Evolutionary conservation across 352 stramenopile species (phyloP), one percentile per base, ranked within the genome.

Genomic region (Pythium volutum): DNA sequence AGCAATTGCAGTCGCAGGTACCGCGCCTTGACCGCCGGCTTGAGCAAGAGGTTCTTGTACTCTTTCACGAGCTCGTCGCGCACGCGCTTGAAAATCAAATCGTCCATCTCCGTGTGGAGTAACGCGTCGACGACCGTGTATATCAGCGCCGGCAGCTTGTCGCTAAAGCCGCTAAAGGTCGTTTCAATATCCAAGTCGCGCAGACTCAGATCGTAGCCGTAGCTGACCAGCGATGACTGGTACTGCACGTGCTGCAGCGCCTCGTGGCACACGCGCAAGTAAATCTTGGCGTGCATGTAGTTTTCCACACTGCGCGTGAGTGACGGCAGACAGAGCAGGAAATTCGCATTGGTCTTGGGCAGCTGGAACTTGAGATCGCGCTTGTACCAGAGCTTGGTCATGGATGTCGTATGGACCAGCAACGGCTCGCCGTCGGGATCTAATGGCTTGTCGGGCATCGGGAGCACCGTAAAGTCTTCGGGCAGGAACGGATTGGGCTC

Each of bases 351-450:
- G 27, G 74, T 78, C 58, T 84, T 85, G 33, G 86, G 86, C n/a
- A 81, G 70, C 27, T 71, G 60, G 58, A 95, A 95, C 23, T 54
- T 75, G 22, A 57, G 41, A 39, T 91, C 84, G 7, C 72, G 82
- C 25, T 91, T 87, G 74, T 82, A 93, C 80, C 85, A 94, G 26
- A 93, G 71, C 59, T 88, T 81, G 52, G 70, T 84, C 55, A 70
- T 68, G 36, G 41, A 7, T 11, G 67, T 65, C 34, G 46, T 39
- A 34, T 65, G 51, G 2, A 69, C 67, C 3, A 88, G 59, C 25
- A 75, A 39, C 0, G 78, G 77, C 43, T 71, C 69, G 31, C 52
- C 53, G 27, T 74, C 50, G 8, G 67, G 61, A 31, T 62, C 56
- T 20, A 68, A 22, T 15, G 33, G 33, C 5, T 62, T 47, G 34